Base-by-base conservation (phyloP, 495 filamentous ascomycete genomes). In the Aspergillus avenaceus region DNA sequence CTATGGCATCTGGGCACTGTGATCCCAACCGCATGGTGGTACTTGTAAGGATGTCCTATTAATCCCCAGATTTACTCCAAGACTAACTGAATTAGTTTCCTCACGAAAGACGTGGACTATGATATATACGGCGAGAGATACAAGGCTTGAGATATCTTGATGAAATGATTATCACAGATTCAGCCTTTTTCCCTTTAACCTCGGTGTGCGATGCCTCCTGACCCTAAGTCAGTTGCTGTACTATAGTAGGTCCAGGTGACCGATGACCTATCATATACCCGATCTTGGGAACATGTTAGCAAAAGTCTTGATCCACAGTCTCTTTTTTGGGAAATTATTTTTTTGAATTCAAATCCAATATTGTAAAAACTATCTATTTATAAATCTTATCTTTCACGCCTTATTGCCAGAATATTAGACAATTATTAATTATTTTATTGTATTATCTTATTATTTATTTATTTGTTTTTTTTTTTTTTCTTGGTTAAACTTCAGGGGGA, bases 1-100 rank as follows among this genome's bases (percentile, higher is more conserved):
- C 67, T 98, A 50, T 98, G 93, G 93, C 93, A 98, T 80, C 64
- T 93, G 50, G 89, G 88, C 29, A 98, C 93, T 2, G 91, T 98
- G 40, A 78, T 80, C 43, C 93, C 93, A 24, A 88, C 91, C 6
- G 75, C 92, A 31, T 82, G 92, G 80, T 97, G 89, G 87, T 98
- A 98, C 64, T 87, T 87, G 93, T 97, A 72, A 80, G 91, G 83
- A 45, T 31, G 51, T 32, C 21, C 11, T 43, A 9, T 14, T 13
- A 8, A 40, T 11, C 21, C 9, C 22, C 31, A 16, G 23, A 19
- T 9, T 50, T 21, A 44, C 41, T 62, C 22, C 4, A 38, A 22
- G 16, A 18, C 54, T 56, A 49, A 61, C 36, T 50, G 19, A 22
- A 23, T 37, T 41, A 93, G 88, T 55, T 93, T 90, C 67, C 73